Conservation (phyloP, 805 yeast genomes). For the Cyberlindnera mycetangii region DNA sequence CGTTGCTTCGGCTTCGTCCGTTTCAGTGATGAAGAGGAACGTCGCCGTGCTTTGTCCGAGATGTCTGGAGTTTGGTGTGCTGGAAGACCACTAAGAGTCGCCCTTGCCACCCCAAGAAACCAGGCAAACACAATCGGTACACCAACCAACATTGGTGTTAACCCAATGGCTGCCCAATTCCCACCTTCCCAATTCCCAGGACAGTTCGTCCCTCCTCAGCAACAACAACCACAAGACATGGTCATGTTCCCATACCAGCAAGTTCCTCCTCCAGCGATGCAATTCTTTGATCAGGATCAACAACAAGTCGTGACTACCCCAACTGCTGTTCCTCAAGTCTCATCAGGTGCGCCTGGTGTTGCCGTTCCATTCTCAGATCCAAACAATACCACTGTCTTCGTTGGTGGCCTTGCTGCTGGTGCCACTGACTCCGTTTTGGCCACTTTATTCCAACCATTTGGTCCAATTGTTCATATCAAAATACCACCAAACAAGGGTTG, state of each 20-base stretch:
- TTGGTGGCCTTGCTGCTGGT: conserved; percentile 70
- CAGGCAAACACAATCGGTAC: conserved; percentile 15
- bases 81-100: conserved; percentile 73
- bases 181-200: conserved; percentile 14
- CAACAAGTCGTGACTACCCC: conserved; percentile 12
- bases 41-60: conserved; percentile 63
- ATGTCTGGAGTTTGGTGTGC: conserved; percentile 83
- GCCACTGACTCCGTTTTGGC: conserved; percentile 60
- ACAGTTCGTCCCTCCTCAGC: conserved; percentile 22
- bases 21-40: conserved; percentile 65
- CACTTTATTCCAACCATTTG: conserved; percentile 68
- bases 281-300: conserved; percentile 17
- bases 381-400: conserved; percentile 71
- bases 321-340: neutral
- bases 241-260: conserved; percentile 25
- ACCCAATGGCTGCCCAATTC: conserved; percentile 7
- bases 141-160: conserved; percentile 1
- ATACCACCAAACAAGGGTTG: conserved; percentile 80
- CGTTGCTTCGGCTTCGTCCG: conserved; percentile 82
- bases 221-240: conserved; percentile 23
- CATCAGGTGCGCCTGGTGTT: conserved; percentile 2
- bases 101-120: conserved; percentile 73
- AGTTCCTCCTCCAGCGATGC: conserved; percentile 21
- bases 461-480: conserved; percentile 64
- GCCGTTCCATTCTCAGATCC: conserved; percentile 45